Evolutionary conservation across 345 rosid species (phyloP).

Genomic region (Zanthoxylum bungeanum): DNA sequence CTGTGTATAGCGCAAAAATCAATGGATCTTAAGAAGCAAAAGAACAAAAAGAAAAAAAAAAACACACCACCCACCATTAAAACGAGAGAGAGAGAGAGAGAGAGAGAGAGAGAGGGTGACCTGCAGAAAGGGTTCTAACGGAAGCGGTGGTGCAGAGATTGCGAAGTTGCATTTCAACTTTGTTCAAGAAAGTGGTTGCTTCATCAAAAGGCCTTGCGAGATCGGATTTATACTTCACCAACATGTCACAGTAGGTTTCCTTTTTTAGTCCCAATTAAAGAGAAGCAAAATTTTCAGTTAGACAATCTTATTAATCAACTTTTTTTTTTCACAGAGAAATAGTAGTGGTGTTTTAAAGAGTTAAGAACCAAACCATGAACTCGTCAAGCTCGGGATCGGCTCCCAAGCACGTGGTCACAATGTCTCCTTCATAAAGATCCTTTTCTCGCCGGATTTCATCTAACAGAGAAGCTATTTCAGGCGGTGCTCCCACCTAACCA

Average conservation of each 20-base stretch:
- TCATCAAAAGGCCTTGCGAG: conserved; percentile 90
- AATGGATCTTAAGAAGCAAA: too few relatives aligned
- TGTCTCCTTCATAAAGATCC: too few relatives aligned
- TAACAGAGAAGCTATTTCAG: conserved; percentile 60
- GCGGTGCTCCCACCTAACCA: conserved; percentile 83
- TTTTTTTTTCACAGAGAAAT: too few relatives aligned
- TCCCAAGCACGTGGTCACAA: conserved; percentile 44
- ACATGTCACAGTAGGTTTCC: conserved; percentile 76
- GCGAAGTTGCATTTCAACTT: conserved; percentile 84
- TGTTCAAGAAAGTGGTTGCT: conserved; percentile 70
- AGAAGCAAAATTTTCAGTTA: not conserved
- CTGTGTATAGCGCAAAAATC: too few relatives aligned
- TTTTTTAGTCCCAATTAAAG: conserved; percentile 14
- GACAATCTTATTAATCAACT: too few relatives aligned
- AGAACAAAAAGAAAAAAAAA: too few relatives aligned
- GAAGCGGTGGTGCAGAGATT: conserved; percentile 68
- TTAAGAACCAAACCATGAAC: conserved; percentile 62
- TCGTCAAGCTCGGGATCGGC: conserved; percentile 97
- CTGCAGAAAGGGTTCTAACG: conserved; percentile 42
- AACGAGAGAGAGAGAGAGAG: conserved; percentile 2
- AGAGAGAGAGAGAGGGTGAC: conserved; percentile 31
- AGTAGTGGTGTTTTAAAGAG: too few relatives aligned
- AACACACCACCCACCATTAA: too few relatives aligned
- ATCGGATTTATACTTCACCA: conserved; percentile 81
- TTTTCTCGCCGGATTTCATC: conserved; percentile 66